Base-by-base conservation (phyloP, 306 rosid species). In the Acacia melanoxylon region DNA sequence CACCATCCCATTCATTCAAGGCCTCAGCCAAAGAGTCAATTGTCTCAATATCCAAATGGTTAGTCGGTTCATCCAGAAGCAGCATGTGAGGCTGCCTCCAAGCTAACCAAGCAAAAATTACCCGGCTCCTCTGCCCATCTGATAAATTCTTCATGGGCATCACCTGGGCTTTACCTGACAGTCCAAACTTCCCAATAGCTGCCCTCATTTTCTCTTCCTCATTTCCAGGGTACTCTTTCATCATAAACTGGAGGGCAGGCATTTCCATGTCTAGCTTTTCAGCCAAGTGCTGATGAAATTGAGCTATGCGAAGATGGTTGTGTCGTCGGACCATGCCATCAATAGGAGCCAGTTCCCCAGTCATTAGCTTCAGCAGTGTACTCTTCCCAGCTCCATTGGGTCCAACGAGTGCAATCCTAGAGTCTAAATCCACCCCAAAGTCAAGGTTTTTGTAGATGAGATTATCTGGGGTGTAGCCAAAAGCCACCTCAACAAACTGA, bases 381-480 rank as follows among this genome's bases (percentile, higher is more conserved):
- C 98, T 96, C 92, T 96, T 96, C 72, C 99, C 99, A 54, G 99
- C 99, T 78, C 99, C 99, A 85, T 96, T 96, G 15, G 99, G 99
- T 78, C 99, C 99, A 80, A 96, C 99, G 78, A 96, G 85, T 56
- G 99, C 99, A 80, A 96, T 56, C 80, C 99, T 90, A 0, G 99
- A 96, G 85, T 96, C 99, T 71, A 96, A 82, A 75, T 96, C 99
- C 40, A 96, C 99, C 74, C 99, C 99, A 69, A 94, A 93, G 82
- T 96, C 98, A 0, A 96, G 71, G 86, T 90, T 94, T 87, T 87
- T 96, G 83, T 96, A 96, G 78, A 96, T 89, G 81, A 93, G 91
- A 84, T 93, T 93, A 8, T 96, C 98, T 37, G 97, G 94, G 19
- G 97, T 96, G 88, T 96, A 96, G 31, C 99, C 99, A 40, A 96